These are phyloP conservation scores for Jacaranda copaia DNA, from an alignment of 257 asterid species.

Conservation along the genomic window DNA sequence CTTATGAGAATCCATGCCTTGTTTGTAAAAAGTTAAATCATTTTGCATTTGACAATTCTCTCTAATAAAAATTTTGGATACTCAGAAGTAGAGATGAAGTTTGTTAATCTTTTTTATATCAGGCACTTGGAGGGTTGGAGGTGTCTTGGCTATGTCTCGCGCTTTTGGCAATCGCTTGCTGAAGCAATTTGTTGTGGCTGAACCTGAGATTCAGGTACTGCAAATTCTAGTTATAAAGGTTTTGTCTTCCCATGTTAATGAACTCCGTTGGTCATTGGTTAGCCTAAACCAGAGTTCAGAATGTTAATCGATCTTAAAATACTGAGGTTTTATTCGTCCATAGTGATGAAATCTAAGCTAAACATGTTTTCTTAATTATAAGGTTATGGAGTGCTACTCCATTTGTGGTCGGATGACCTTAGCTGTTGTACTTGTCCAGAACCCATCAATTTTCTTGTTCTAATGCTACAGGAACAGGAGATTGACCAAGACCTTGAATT, in stretches of 20 bases:
- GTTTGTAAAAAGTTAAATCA: conserved; percentile 3
- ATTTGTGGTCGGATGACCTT: background rate
- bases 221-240: background rate
- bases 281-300: background rate
- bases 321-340: background rate
- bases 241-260: background rate
- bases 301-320: background rate
- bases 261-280: conserved; percentile 10
- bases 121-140: conserved; percentile 99
- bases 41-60: conserved; percentile 23
- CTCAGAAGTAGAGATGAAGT: conserved; percentile 15
- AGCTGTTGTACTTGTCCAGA: background rate
- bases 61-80: conserved; percentile 16
- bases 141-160: conserved; percentile 99
- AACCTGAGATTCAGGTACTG: conserved; percentile 98
- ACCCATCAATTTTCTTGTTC: conserved; percentile 27
- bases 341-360: background rate
- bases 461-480: conserved; percentile 74
- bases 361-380: conserved; percentile 1
- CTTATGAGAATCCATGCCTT: conserved; percentile 7
- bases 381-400: background rate
- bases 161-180: conserved; percentile 99
- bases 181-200: conserved; percentile 95
- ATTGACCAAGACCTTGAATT: conserved; percentile 82
- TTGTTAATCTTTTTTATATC: conserved; percentile 24